Evolutionary conservation across 2,329 filamentous ascomycete species (phyloP), one percentile per base, ranked within the genome.

Genomic region (Fusarium concolor): DNA sequence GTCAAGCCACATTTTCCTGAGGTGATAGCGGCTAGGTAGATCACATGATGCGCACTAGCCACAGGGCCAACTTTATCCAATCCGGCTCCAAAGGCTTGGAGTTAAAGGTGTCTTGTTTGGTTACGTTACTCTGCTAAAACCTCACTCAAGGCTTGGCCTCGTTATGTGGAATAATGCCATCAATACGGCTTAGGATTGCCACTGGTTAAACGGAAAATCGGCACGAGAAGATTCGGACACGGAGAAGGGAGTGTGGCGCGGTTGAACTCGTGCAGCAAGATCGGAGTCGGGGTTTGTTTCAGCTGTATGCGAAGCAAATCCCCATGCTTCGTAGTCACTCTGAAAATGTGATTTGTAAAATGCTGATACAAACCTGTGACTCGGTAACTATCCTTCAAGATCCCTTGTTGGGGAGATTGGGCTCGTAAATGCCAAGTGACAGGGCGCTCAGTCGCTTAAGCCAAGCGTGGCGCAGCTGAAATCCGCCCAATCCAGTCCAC

Each of bases 391-490:
- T 39, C 52, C 60, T 63, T 31, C 12, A 14, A 14, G 8, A 31
- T 33, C 15, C 43, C 57, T 38, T 45, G 51, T 50, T 38, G 29
- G 46, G 45, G 58, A 59, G 43, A 67, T 53, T 51, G 53, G 60
- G 50, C 37, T 18, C 50, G 44, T 61, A 39, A 60, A 35, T 37
- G 62, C 68, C 56, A 62, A 67, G 60, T 53, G 41, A 60, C 58
- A 68, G 54, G 67, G 52, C 33, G 49, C 62, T 61, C 41, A 52
- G 55, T 24, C 42, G 43, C 39, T 37, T 11, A 35, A 68, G 74
- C 74, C 72, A 76, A 78, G 74, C 44, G 76, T 78, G 77, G 77
- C 77, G 76, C 77, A 79, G 77, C 68, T 37, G 29, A 24, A 37
- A 20, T 41, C 24, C 59, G 37, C 18, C 69, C 62, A 71, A 71